Evolutionary conservation across 139 green algal species (phyloP).

Genomic region (Eudorina sp.): DNA sequence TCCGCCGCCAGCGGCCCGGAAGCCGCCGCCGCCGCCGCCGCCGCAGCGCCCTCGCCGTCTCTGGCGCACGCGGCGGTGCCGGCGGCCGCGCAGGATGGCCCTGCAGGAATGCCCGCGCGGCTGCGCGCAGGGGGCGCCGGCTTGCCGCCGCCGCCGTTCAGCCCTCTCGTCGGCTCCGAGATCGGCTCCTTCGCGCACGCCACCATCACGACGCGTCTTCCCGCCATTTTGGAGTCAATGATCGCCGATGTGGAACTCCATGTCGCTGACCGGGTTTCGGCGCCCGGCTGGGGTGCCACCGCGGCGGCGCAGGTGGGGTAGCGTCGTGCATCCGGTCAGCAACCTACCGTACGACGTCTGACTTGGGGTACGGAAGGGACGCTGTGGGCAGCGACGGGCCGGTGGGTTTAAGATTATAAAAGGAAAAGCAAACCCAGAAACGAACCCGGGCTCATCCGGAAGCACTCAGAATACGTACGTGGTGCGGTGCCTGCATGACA

Average conservation of each 20-base stretch:
- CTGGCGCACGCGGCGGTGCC: too few relatives aligned
- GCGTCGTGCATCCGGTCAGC: too few relatives aligned
- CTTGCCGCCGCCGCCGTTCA: slow-evolving; percentile 18
- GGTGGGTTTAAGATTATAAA: too few relatives aligned
- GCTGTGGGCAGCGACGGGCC: too few relatives aligned
- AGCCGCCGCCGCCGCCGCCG: neutral
- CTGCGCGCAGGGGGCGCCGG: neutral
- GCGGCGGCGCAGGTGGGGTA: neutral
- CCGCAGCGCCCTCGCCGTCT: too few relatives aligned
- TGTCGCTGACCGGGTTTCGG: neutral
- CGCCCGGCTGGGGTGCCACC: neutral
- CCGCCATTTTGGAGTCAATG: slow-evolving; percentile 80
- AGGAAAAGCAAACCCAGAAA: too few relatives aligned
- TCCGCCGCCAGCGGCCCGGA: too few relatives aligned
- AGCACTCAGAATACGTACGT: too few relatives aligned
- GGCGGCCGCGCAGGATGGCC: neutral
- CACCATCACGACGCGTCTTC: slow-evolving; percentile 87
- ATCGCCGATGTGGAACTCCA: slow-evolving; percentile 1
- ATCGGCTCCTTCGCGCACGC: slow-evolving; percentile 67
- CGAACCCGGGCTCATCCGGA: too few relatives aligned
- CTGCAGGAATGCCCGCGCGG: neutral
- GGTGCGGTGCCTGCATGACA: too few relatives aligned
- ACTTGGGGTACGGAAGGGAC: too few relatives aligned
- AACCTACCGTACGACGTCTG: too few relatives aligned
- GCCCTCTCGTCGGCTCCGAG: neutral